Conservation (phyloP, 2,329 filamentous ascomycete species). For the Paracoccidioides lutzii region DNA sequence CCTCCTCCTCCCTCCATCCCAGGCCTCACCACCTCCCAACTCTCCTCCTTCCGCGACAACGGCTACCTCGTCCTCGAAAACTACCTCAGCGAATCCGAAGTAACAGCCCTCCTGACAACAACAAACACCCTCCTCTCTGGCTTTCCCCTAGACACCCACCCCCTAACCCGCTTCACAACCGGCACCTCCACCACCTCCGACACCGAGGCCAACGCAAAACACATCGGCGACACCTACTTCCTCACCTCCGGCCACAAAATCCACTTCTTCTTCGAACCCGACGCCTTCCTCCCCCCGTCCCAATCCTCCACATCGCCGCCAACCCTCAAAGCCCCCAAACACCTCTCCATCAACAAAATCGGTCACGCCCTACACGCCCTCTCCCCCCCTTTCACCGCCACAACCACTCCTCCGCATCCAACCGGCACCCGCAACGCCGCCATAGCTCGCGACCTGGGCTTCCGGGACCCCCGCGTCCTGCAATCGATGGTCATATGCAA, state of each 20-base stretch:
- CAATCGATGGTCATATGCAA: constrained; percentile 99
- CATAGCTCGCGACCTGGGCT: constrained; percentile 60
- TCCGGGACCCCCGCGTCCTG: constrained; percentile 60
- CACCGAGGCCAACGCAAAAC: constrained; percentile 42
- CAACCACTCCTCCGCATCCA: constrained; percentile 31
- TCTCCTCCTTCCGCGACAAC: constrained; percentile 61
- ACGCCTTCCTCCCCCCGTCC: constrained; percentile 49
- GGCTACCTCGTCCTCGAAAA: constrained; percentile 81
- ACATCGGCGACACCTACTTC: constrained; percentile 94
- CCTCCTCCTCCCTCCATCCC: not conserved
- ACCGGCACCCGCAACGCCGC: constrained; percentile 37
- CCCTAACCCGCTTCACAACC: constrained; percentile 87
- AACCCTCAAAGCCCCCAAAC: constrained; percentile 45
- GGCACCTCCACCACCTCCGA: constrained; percentile 62
- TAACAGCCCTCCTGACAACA: constrained; percentile 57
- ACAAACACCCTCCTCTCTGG: constrained; percentile 59
- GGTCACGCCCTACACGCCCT: constrained; percentile 63
- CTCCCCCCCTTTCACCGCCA: constrained; percentile 50
- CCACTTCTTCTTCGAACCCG: constrained; percentile 94
- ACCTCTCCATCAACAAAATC: constrained; percentile 79
- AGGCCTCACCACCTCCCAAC: constrained; percentile 54
- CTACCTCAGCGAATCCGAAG: constrained; percentile 55
- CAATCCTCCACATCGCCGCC: no score
- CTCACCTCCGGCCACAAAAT: constrained; percentile 79
- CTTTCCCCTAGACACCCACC: constrained; percentile 72